Evolutionary conservation across 495 filamentous ascomycete genomes (phyloP).

Genomic region (Pseudevernia furfuracea): DNA sequence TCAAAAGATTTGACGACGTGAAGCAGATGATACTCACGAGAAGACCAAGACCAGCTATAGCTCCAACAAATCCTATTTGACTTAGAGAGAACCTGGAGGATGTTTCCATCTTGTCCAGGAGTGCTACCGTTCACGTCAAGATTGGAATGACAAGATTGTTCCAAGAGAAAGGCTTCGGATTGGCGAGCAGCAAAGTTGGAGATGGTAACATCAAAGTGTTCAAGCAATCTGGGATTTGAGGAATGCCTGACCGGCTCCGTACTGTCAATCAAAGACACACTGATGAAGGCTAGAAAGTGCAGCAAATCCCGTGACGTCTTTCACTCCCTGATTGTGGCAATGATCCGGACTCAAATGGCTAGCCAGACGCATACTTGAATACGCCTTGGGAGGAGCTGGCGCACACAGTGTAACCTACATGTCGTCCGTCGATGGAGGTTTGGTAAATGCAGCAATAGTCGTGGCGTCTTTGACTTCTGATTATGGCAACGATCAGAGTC

Average conservation of each 20-base stretch:
- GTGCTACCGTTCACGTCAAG: neutral
- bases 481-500: neutral
- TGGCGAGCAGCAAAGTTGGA: neutral
- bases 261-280: neutral
- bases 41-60: conserved; percentile 8
- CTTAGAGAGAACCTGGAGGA: conserved; percentile 1
- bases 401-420: neutral
- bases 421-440: neutral
- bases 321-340: neutral
- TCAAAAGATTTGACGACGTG: neutral
- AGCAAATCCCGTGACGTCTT: neutral
- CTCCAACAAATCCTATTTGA: neutral
- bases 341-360: too few species aligned
- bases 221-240: neutral
- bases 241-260: neutral
- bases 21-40: neutral
- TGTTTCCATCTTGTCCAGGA: neutral
- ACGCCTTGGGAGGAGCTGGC: neutral
- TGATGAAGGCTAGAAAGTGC: neutral
- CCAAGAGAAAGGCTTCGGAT: neutral
- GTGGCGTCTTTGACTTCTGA: neutral
- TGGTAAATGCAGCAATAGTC: neutral
- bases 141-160: neutral
- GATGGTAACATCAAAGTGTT: too few species aligned
- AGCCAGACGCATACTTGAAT: too few species aligned